Conservation (phyloP, 1,284 basidiomycete species). For the Pyrrhoderma lamaoense region DNA sequence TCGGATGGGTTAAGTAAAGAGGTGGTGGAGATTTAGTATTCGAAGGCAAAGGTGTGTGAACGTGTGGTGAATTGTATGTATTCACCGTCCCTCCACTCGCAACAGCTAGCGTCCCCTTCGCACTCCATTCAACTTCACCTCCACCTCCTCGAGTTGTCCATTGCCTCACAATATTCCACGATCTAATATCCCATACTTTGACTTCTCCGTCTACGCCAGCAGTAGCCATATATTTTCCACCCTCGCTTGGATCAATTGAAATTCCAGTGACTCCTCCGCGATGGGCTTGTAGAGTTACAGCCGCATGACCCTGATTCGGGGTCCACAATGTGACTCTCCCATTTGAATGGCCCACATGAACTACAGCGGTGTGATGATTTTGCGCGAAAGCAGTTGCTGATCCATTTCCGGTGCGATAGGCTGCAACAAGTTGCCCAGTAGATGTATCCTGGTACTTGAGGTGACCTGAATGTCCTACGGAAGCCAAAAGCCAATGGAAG, state of each 20-base stretch:
- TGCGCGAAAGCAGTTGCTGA: slow-evolving; percentile 85
- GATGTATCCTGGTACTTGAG: slow-evolving; percentile 98
- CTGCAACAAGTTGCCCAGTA: slow-evolving; percentile 81
- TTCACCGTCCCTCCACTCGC: slow-evolving; percentile 78
- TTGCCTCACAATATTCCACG: slow-evolving; percentile 84
- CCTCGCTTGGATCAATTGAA: slow-evolving; percentile 75
- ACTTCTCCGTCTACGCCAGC: slow-evolving; percentile 83
- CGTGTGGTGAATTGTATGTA: slow-evolving; percentile 61
- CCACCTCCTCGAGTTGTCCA: slow-evolving; percentile 55
- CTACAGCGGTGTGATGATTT: slow-evolving; percentile 87
- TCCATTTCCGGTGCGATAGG: slow-evolving; percentile 89
- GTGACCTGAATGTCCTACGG: slow-evolving; percentile 84
- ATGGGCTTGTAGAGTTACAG: slow-evolving; percentile 88
- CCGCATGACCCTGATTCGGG: slow-evolving; percentile 86
- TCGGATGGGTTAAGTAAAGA: slow-evolving; percentile 79
- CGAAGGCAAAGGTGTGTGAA: slow-evolving; percentile 46
- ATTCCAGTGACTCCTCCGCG: slow-evolving; percentile 81
- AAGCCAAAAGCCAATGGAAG: slow-evolving; percentile 92
- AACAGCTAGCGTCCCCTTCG: slow-evolving; percentile 78
- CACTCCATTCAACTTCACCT: slow-evolving; percentile 69
- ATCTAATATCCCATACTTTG: slow-evolving; percentile 94
- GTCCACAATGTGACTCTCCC: slow-evolving; percentile 94
- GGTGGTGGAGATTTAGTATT: slow-evolving; percentile 49
- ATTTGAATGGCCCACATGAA: slow-evolving; percentile 91
- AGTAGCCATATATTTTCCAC: slow-evolving; percentile 88